Evolutionary conservation across 1,139 yeast species (phyloP).

Genomic region (Meyerozyma elateridarum): DNA sequence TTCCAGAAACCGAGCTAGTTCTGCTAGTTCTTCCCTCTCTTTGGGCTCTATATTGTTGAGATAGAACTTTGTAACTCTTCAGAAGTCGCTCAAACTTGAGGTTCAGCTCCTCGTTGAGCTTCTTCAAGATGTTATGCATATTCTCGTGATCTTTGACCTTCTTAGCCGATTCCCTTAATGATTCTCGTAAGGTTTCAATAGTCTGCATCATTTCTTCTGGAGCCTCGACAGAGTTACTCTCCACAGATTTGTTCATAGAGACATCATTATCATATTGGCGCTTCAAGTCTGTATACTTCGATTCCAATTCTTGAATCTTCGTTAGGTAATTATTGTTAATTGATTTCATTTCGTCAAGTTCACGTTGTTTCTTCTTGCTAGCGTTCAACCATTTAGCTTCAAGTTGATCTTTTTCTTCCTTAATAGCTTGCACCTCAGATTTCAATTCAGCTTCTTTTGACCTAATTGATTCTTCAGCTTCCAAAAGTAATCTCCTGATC

Average conservation of each 20-base stretch:
- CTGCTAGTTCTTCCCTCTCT: conserved; percentile 12
- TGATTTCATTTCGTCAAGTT: conserved; percentile 40
- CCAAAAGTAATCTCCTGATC: conserved; percentile 63
- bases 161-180: conserved; percentile 46
- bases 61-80: conserved; percentile 58
- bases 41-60: conserved; percentile 50
- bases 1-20: not conserved
- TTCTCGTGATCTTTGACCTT: conserved; percentile 54
- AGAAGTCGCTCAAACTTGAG: conserved; percentile 62
- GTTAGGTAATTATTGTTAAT: conserved; percentile 23
- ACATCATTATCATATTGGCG: conserved; percentile 29
- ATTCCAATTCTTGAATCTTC: conserved; percentile 22
- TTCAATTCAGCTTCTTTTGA: conserved; percentile 33
- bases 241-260: conserved; percentile 7
- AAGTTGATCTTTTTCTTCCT: conserved; percentile 56
- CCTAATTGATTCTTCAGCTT: conserved; percentile 58
- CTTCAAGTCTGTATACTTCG: conserved; percentile 20
- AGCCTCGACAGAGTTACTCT: conserved; percentile 18
- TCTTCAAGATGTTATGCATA: conserved; percentile 54
- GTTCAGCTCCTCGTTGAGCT: conserved; percentile 62
- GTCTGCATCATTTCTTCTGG: conserved; percentile 28
- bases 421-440: conserved; percentile 25
- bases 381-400: conserved; percentile 51
- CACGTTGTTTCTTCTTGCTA: conserved; percentile 48
- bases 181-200: conserved; percentile 45